These are phyloP conservation scores for Podila minutissima DNA, from an alignment of 192 early-diverging fungal species.

Conservation along the genomic window DNA sequence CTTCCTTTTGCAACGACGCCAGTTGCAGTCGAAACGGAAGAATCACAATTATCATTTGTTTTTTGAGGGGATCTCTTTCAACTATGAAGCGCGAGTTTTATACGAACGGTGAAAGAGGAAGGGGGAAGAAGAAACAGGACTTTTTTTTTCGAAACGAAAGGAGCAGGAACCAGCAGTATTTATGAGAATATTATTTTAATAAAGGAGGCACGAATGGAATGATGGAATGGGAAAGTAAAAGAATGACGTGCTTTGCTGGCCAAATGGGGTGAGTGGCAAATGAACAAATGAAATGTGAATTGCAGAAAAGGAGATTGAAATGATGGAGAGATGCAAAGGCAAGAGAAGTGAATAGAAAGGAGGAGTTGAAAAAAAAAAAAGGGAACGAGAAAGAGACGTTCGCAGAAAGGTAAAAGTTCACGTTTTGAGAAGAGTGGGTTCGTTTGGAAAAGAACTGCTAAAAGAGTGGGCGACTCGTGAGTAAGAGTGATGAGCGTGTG, in stretches of 20 bases:
- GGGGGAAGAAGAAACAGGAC: background rate
- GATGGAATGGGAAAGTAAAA: background rate
- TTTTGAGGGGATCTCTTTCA: no score
- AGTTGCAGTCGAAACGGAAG: slow-evolving; percentile 47
- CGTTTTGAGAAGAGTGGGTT: background rate
- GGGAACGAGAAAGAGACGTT: slow-evolving; percentile 1
- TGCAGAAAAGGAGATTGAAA: background rate
- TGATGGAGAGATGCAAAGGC: background rate
- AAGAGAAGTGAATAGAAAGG: background rate
- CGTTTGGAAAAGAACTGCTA: background rate
- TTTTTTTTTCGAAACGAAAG: background rate
- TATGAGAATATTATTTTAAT: background rate
- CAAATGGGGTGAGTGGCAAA: background rate
- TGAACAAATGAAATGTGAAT: background rate
- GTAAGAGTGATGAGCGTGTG: background rate
- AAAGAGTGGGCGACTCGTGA: background rate
- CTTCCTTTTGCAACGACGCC: slow-evolving; percentile 37
- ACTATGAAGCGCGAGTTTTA: background rate
- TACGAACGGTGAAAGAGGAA: background rate
- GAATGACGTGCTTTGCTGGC: slow-evolving; percentile 2
- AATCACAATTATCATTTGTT: slow-evolving; percentile 43
- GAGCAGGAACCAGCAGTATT: background rate
- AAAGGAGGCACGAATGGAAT: background rate
- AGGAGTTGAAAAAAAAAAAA: background rate
- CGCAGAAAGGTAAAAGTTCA: background rate